phyloP scores from a whole-genome alignment of 108 stramenopile genomes.

The Mediolabrus comicus region DNA sequence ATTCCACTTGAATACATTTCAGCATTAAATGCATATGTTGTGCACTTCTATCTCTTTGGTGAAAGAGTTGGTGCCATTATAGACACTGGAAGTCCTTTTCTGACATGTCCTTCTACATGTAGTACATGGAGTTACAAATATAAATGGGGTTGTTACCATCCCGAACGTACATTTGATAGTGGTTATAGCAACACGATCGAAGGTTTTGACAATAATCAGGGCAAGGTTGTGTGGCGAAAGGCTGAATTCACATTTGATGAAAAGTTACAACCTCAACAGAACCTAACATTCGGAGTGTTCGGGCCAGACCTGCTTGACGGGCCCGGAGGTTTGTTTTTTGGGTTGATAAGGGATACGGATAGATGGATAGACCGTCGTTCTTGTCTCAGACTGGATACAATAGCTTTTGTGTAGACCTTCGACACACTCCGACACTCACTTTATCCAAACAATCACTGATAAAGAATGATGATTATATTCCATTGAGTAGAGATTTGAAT shows the following conservation, averaged over 20 bases:
- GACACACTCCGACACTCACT: conserved; percentile 25
- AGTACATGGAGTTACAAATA: conserved; percentile 24
- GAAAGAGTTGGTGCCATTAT: conserved; percentile 56
- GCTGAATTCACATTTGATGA: conserved; percentile 47
- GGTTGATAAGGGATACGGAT: conserved; percentile 54
- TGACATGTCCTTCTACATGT: conserved; percentile 48
- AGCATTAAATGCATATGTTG: conserved; percentile 36
- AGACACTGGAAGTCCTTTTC: conserved; percentile 67
- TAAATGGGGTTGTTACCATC: conserved; percentile 52
- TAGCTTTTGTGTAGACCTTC: conserved; percentile 44
- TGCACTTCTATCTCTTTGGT: conserved; percentile 48
- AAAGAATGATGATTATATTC: conserved; percentile 41
- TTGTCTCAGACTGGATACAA: conserved; percentile 49
- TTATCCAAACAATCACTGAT: conserved; percentile 51
- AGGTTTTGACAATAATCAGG: conserved; percentile 60
- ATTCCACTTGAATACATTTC: conserved; percentile 42
- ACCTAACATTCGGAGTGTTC: conserved; percentile 49
- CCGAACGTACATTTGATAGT: conserved; percentile 32
- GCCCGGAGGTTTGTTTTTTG: conserved; percentile 65
- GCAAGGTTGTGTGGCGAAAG: conserved; percentile 58
- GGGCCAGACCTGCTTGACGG: conserved; percentile 35
- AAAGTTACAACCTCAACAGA: conserved; percentile 1
- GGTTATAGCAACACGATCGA: conserved; percentile 50
- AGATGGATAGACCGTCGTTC: conserved; percentile 55
- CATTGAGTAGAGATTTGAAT: conserved; percentile 48